Conservation (phyloP, 1,284 basidiomycete species). For the Hypsizygus ulmarius region DNA sequence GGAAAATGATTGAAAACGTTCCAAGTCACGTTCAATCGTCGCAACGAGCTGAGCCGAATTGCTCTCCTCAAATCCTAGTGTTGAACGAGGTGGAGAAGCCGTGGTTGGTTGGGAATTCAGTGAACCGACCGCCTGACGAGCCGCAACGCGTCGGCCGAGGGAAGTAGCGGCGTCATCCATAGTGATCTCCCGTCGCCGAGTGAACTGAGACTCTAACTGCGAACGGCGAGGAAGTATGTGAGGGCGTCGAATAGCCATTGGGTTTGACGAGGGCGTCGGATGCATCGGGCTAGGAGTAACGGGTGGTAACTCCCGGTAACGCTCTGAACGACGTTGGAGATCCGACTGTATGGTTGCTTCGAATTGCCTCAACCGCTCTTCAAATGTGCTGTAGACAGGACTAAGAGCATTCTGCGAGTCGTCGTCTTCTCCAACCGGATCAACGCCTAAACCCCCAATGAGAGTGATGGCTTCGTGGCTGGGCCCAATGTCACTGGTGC, state of each 20-base stretch:
- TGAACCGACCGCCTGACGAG: conserved; percentile 38
- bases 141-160: conserved; percentile 50
- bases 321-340: conserved; percentile 1
- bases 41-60: conserved; percentile 10
- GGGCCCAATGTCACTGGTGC: conserved; percentile 28
- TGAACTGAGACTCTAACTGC: conserved; percentile 23
- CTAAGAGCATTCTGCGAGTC: background rate
- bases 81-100: conserved; percentile 2
- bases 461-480: conserved; percentile 37
- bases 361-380: conserved; percentile 7
- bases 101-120: background rate
- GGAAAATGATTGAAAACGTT: conserved; percentile 10
- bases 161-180: conserved; percentile 43
- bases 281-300: background rate
- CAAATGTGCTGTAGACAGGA: background rate
- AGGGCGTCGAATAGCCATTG: background rate
- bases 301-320: background rate
- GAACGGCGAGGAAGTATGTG: conserved; percentile 9
- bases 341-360: conserved; percentile 4
- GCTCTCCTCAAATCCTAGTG: conserved; percentile 11
- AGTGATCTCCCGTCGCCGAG: conserved; percentile 21
- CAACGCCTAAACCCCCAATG: conserved; percentile 23
- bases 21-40: conserved; percentile 20
- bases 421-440: conserved; percentile 2
- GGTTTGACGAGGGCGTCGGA: background rate